phyloP scores from a whole-genome alignment of 768 basidiomycete genomes.

The Dacryopinax primogenitus region DNA sequence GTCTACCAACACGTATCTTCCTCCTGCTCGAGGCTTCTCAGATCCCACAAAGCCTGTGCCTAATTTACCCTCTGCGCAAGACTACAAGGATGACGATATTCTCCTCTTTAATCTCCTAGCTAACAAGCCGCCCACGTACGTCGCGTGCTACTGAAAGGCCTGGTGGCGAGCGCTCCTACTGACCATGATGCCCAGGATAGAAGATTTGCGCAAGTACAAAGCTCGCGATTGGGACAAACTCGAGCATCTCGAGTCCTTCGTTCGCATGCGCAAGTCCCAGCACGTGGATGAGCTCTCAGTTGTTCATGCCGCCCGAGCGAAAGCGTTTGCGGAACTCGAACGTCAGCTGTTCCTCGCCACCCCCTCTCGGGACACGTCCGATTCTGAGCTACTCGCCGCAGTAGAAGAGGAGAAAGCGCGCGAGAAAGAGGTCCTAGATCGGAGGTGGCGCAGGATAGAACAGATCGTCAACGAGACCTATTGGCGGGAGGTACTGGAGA shows the following conservation, averaged over 20 bases:
- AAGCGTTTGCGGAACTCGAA: neutral
- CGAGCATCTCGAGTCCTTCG: neutral
- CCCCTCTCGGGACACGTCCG: neutral
- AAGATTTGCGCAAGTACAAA: neutral
- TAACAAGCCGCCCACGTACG: slow-evolving; percentile 1
- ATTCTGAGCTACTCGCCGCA: neutral
- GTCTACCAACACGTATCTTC: neutral
- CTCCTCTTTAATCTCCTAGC: neutral
- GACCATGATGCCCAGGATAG: neutral
- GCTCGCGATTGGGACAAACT: neutral
- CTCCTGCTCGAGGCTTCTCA: neutral
- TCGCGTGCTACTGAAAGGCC: neutral
- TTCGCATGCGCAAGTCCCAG: neutral
- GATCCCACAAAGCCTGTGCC: neutral
- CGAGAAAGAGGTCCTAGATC: neutral
- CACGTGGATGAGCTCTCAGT: neutral
- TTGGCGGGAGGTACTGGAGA: neutral
- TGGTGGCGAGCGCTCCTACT: neutral
- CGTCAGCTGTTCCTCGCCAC: neutral
- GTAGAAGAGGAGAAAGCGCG: neutral
- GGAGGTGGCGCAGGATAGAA: neutral
- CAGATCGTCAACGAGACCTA: neutral
- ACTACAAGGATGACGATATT: neutral
- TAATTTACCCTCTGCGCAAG: neutral
- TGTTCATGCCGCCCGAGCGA: neutral